A percentile compares a stretch with the other conserved stretches of the same genome.
phyloP scores from a whole-genome alignment of 2,329 filamentous ascomycete species.

The Pseudogymnoascus sp. region DNA sequence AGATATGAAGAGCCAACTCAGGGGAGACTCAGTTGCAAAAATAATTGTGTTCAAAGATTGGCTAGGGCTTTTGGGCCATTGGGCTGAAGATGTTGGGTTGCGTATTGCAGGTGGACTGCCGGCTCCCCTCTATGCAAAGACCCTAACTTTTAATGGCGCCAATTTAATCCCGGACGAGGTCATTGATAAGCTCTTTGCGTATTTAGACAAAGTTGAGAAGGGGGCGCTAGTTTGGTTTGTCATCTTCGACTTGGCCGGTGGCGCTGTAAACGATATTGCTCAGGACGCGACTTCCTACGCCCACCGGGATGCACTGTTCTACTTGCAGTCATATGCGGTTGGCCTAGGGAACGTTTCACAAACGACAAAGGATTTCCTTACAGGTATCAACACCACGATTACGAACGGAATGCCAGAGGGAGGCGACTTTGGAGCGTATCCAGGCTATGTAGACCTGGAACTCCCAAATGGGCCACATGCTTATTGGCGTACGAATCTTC shows the following conservation, averaged over 20 bases:
- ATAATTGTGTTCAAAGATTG: slow-evolving; percentile 53
- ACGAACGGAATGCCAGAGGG: slow-evolving; percentile 29
- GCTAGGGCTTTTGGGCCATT: slow-evolving; percentile 50
- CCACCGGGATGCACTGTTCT: slow-evolving; percentile 58
- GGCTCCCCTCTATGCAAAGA: slow-evolving; percentile 50
- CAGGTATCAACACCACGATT: slow-evolving; percentile 42
- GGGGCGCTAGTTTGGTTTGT: slow-evolving; percentile 52
- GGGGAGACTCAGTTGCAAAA: slow-evolving; percentile 33
- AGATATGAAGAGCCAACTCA: slow-evolving; percentile 42
- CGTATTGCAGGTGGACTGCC: slow-evolving; percentile 27
- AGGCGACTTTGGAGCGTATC: slow-evolving; percentile 45
- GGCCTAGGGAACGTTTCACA: slow-evolving; percentile 39
- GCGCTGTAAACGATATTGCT: slow-evolving; percentile 50
- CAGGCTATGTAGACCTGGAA: slow-evolving; percentile 51
- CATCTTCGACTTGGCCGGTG: slow-evolving; percentile 56
- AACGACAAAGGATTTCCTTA: slow-evolving; percentile 44
- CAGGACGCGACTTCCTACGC: slow-evolving; percentile 52
- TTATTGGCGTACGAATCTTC: slow-evolving; percentile 52
- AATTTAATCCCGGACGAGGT: slow-evolving; percentile 40
- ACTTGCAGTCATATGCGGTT: slow-evolving; percentile 55
- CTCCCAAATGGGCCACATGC: slow-evolving; percentile 36
- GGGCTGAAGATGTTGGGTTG: slow-evolving; percentile 43
- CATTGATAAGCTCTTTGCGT: slow-evolving; percentile 46
- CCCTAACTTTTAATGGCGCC: slow-evolving; percentile 44
- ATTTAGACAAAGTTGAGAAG: slow-evolving; percentile 42